Percentiles rank a stretch among this genome's conserved stretches.
phyloP scores from a whole-genome alignment of 768 basidiomycete genomes.

The Suillus occidentalis region DNA sequence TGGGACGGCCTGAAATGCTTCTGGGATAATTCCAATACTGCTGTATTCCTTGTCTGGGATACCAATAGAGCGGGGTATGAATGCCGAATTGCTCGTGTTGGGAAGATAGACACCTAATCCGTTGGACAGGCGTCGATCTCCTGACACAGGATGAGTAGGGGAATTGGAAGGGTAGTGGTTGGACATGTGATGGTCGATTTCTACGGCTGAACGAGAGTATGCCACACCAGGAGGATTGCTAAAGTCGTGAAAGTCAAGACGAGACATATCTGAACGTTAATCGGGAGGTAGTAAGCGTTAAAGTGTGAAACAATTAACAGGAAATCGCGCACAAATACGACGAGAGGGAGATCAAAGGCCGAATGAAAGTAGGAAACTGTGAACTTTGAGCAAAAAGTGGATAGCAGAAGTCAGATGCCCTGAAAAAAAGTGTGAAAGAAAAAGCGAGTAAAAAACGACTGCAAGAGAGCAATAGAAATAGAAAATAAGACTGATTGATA shows the following conservation, averaged over 20 bases:
- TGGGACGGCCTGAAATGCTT: conserved; percentile 33
- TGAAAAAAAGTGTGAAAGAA: conserved; percentile 27
- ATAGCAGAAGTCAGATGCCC: conserved; percentile 5
- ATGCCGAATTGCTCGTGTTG: conserved; percentile 27
- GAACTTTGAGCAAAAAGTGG: conserved; percentile 5
- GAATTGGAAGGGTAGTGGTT: conserved; percentile 19
- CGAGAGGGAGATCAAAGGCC: neutral
- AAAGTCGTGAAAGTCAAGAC: conserved; percentile 41
- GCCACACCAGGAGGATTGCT: conserved; percentile 35
- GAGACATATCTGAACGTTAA: conserved; percentile 39
- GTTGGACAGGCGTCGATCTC: conserved; percentile 25
- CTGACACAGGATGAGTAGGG: conserved; percentile 11
- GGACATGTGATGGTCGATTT: conserved; percentile 32
- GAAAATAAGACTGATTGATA: conserved; percentile 26
- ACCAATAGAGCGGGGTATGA: conserved; percentile 33
- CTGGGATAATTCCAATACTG: conserved; percentile 21
- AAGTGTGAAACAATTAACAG: neutral
- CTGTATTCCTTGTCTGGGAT: conserved; percentile 41
- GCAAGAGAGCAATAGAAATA: conserved; percentile 30
- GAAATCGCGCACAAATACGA: neutral
- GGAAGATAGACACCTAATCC: conserved; percentile 16
- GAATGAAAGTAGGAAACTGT: conserved; percentile 2
- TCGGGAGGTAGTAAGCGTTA: conserved; percentile 4
- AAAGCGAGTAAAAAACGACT: conserved; percentile 22
- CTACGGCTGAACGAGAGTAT: conserved; percentile 28